Conservation (phyloP, 1,284 basidiomycete genomes). For the Apiotrichum brassicae region DNA sequence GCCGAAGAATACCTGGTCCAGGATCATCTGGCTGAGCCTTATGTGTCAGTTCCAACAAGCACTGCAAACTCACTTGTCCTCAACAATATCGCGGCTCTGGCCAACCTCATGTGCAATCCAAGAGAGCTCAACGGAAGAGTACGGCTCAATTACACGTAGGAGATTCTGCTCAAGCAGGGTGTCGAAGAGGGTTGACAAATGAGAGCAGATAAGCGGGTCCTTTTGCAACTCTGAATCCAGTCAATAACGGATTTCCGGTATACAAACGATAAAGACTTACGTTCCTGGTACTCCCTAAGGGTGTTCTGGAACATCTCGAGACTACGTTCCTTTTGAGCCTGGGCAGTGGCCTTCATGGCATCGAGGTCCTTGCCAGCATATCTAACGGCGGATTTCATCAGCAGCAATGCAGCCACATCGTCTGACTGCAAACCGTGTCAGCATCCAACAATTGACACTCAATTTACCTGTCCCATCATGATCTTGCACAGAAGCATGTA, state of each 20-base stretch:
- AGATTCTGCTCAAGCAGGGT: constrained; percentile 93
- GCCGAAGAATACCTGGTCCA: constrained; percentile 90
- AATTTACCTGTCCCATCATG: constrained; percentile 87
- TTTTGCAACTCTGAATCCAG: constrained; percentile 70
- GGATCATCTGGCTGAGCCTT: constrained; percentile 93
- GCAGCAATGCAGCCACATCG: constrained; percentile 78
- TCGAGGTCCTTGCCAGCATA: constrained; percentile 78
- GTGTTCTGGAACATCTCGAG: constrained; percentile 83
- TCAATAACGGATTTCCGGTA: too few relatives aligned
- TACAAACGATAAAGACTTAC: constrained; percentile 48
- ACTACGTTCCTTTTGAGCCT: constrained; percentile 86
- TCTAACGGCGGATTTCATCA: constrained; percentile 79
- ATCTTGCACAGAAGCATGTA: constrained; percentile 98
- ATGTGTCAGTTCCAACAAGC: constrained; percentile 1
- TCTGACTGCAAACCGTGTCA: constrained; percentile 60
- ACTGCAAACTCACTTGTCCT: constrained; percentile 67
- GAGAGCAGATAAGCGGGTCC: constrained; percentile 88
- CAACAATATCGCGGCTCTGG: constrained; percentile 85
- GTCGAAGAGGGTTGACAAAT: constrained; percentile 87
- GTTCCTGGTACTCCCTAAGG: constrained; percentile 77
- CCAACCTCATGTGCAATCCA: constrained; percentile 84
- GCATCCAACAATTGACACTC: constrained; percentile 25
- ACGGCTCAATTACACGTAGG: constrained; percentile 89
- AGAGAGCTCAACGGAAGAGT: constrained; percentile 82
- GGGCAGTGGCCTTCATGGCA: constrained; percentile 89